Conservation (phyloP, 176 grass and related monocot species). For the Aegilops umbellulata region DNA sequence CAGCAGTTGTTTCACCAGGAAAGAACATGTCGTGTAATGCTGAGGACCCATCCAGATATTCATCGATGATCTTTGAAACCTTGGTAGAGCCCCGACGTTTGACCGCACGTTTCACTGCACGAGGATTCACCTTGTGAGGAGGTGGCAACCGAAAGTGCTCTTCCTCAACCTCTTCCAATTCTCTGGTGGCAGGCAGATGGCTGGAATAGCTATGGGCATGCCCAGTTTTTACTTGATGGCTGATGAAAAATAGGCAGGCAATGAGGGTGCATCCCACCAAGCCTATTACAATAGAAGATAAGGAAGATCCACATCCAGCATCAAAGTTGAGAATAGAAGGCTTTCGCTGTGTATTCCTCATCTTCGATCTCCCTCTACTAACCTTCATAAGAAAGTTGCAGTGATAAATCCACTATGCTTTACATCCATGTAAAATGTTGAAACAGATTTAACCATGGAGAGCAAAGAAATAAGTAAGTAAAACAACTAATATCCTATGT, state of each 20-base stretch:
- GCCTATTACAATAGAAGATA: slow-evolving; percentile 45
- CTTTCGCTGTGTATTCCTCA: slow-evolving; percentile 71
- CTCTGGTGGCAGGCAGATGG: slow-evolving; percentile 28
- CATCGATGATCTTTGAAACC: slow-evolving; percentile 37
- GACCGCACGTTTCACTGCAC: slow-evolving; percentile 68
- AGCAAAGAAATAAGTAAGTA: neutral
- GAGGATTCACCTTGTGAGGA: slow-evolving; percentile 63
- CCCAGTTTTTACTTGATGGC: slow-evolving; percentile 35
- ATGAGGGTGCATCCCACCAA: slow-evolving; percentile 57
- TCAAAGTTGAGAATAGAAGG: slow-evolving; percentile 65
- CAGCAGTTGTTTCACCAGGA: slow-evolving; percentile 44
- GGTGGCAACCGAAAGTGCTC: slow-evolving; percentile 57
- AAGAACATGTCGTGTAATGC: slow-evolving; percentile 73
- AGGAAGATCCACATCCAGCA: slow-evolving; percentile 59
- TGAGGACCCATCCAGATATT: slow-evolving; percentile 88
- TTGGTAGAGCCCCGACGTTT: slow-evolving; percentile 60
- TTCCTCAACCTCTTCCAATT: slow-evolving; percentile 75
- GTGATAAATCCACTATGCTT: slow-evolving; percentile 25
- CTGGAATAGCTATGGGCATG: slow-evolving; percentile 25
- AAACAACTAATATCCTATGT: neutral
- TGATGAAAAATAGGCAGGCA: slow-evolving; percentile 39
- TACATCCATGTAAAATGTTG: slow-evolving; percentile 8
- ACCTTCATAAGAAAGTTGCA: slow-evolving; percentile 64
- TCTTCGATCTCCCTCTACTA: slow-evolving; percentile 64
- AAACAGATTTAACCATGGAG: neutral